Conservation (phyloP, 2,329 filamentous ascomycete species). For the Hypoxylon sp. region DNA sequence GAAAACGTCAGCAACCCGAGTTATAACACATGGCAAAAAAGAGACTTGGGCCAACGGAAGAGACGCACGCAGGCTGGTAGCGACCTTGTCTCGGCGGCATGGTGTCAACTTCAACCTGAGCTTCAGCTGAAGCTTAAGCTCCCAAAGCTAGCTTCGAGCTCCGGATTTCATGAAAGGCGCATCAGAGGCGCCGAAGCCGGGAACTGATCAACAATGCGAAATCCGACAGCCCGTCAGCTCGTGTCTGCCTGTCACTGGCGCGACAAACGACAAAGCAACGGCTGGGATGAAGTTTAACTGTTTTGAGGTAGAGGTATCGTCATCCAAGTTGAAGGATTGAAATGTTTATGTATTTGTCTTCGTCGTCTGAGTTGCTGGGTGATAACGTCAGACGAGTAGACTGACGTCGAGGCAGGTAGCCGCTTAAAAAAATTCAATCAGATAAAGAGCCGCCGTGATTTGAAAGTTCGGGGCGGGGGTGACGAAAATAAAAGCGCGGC, state of each 20-base stretch:
- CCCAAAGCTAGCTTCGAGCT: conserved; percentile 42
- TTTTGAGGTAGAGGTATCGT: conserved; percentile 33
- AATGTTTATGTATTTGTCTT: conserved; percentile 31
- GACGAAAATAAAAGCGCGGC: conserved; percentile 46
- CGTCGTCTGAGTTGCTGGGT: conserved; percentile 12
- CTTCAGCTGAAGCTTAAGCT: conserved; percentile 36
- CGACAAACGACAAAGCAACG: conserved; percentile 46
- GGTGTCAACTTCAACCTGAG: conserved; percentile 40
- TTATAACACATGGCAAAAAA: conserved; percentile 20
- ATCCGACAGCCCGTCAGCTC: conserved; percentile 39
- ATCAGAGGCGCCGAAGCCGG: conserved; percentile 38
- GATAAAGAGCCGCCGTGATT: conserved; percentile 44
- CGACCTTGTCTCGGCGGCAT: conserved; percentile 53
- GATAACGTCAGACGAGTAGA: conserved; percentile 38
- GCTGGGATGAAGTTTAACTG: conserved; percentile 33
- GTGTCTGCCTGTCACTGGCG: conserved; percentile 43
- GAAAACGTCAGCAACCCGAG: conserved; percentile 47
- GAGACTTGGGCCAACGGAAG: conserved; percentile 20
- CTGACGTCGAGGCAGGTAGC: conserved; percentile 31
- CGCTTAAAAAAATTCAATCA: conserved; percentile 34
- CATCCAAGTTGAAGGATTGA: conserved; percentile 35
- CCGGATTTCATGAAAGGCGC: conserved; percentile 40
- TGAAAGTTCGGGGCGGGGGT: conserved; percentile 32
- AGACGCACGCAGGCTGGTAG: conserved; percentile 54
- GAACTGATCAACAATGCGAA: conserved; percentile 32